These are phyloP conservation scores for Sporisorium reilianum DNA, from an alignment of 1,284 basidiomycete genomes.

Conservation along the genomic window DNA sequence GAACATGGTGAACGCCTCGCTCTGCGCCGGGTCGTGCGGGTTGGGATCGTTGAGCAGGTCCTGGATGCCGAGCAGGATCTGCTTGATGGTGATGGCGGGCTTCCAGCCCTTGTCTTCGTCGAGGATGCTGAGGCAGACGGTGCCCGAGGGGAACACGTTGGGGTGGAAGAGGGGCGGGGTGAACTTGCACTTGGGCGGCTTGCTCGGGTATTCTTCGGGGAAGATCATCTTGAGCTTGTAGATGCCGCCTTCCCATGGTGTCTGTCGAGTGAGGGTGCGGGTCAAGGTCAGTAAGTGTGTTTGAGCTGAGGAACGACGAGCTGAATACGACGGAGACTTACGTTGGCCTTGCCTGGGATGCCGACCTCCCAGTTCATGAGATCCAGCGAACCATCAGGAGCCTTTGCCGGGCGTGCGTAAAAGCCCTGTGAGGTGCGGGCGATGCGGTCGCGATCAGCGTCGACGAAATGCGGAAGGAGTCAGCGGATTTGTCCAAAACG, in stretches of 20 bases:
- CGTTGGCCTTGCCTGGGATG: constrained; percentile 71
- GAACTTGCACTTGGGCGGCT: constrained; percentile 99
- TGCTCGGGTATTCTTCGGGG: constrained; percentile 80
- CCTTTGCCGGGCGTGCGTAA: constrained; percentile 91
- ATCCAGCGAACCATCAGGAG: constrained; percentile 91
- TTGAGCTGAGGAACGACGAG: background rate
- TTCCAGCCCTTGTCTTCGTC: constrained; percentile 99
- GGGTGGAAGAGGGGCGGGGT: constrained; percentile 95
- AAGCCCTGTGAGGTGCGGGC: constrained; percentile 79
- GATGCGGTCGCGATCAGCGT: background rate
- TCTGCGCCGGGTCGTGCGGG: constrained; percentile 93
- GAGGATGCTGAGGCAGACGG: constrained; percentile 95
- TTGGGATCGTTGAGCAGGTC: constrained; percentile 94
- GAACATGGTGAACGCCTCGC: constrained; percentile 97
- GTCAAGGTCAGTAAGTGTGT: background rate
- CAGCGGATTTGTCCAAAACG: background rate
- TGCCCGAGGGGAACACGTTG: constrained; percentile 98
- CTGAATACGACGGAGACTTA: constrained; percentile 34
- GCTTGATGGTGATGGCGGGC: constrained; percentile 98
- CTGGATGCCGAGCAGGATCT: constrained; percentile 95
- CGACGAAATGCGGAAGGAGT: background rate
- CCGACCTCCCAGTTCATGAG: constrained; percentile 97
- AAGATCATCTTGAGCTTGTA: constrained; percentile 89
- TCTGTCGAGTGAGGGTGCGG: constrained; percentile 73
- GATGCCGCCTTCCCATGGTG: constrained; percentile 93